Conservation (phyloP, 495 filamentous ascomycete species). For the Collariella sp. region DNA sequence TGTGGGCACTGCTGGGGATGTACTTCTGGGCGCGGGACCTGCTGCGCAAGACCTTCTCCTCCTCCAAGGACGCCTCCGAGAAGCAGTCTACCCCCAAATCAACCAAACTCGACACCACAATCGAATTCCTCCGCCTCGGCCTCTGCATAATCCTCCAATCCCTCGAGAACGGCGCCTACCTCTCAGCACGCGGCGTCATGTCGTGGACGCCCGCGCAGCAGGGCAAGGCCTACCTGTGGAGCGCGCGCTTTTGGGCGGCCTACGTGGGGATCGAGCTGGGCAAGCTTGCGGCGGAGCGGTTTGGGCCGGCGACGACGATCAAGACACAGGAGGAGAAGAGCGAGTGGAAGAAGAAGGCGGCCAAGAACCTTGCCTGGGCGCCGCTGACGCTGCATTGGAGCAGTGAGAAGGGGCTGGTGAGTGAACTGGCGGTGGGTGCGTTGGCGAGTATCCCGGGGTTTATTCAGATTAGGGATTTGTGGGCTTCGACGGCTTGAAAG, state of each 20-base stretch:
- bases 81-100: neutral
- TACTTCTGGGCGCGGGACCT: slow-evolving; percentile 61
- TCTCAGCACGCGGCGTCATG: slow-evolving; percentile 61
- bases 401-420: slow-evolving; percentile 55
- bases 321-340: slow-evolving; percentile 37
- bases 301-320: slow-evolving; percentile 25
- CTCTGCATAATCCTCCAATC: slow-evolving; percentile 61
- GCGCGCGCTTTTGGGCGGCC: slow-evolving; percentile 66
- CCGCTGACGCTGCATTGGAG: slow-evolving; percentile 73
- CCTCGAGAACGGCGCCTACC: slow-evolving; percentile 77
- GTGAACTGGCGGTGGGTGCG: slow-evolving; percentile 51
- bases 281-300: slow-evolving; percentile 46
- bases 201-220: slow-evolving; percentile 45
- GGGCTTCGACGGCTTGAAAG: slow-evolving; percentile 40
- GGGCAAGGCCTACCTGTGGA: slow-evolving; percentile 59
- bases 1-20: slow-evolving; percentile 72
- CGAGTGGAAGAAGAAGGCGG: slow-evolving; percentile 39
- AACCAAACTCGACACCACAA: slow-evolving; percentile 35
- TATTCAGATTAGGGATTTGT: slow-evolving; percentile 58
- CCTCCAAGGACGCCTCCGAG: slow-evolving; percentile 6
- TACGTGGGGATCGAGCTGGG: slow-evolving; percentile 71
- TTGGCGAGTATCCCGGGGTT: slow-evolving; percentile 58
- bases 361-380: slow-evolving; percentile 46
- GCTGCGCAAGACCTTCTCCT: slow-evolving; percentile 26
- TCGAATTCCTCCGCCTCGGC: slow-evolving; percentile 61